Conservation (phyloP, 179 eudicot species). For the Patellifolia procumbens region DNA sequence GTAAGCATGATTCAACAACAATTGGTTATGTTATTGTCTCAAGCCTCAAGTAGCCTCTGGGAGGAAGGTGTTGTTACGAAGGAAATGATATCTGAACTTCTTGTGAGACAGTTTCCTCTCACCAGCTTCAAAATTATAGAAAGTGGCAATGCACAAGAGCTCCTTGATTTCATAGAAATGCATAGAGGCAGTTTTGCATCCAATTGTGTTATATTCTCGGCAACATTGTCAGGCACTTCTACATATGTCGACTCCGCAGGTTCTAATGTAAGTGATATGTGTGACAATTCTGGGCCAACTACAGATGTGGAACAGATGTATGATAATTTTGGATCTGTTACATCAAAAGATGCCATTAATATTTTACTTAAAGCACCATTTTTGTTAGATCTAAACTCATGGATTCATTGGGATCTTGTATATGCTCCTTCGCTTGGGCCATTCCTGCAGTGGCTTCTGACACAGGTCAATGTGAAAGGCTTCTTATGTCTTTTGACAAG, state of each 20-base stretch:
- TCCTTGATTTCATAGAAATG: constrained; percentile 35
- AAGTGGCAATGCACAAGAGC: constrained; percentile 37
- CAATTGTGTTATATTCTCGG: constrained; percentile 63
- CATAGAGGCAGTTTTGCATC: constrained; percentile 39
- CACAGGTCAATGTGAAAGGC: constrained; percentile 61
- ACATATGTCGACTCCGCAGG: constrained; percentile 25
- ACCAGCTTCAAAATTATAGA: constrained; percentile 50
- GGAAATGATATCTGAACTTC: constrained; percentile 57
- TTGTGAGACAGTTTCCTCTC: constrained; percentile 70
- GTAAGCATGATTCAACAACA: constrained; percentile 66
- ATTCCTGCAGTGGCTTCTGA: constrained; percentile 69
- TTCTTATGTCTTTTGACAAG: constrained; percentile 68
- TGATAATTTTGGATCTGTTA: constrained; percentile 37
- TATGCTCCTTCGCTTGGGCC: constrained; percentile 92
- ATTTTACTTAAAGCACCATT: constrained; percentile 73
- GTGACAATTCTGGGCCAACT: constrained; percentile 26
- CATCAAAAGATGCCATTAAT: constrained; percentile 65
- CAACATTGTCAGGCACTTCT: constrained; percentile 50
- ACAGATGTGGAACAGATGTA: constrained; percentile 24
- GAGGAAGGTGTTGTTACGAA: constrained; percentile 51
- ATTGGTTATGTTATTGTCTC: constrained; percentile 62
- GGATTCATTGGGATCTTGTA: constrained; percentile 84
- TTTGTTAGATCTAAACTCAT: constrained; percentile 62
- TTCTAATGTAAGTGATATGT: constrained; percentile 26
- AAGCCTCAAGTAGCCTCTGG: constrained; percentile 63